A percentile compares a stretch with the other conserved stretches of the same genome.
phyloP scores from a whole-genome alignment of 1,284 basidiomycete genomes.

The Ceratorhiza oryzae-sativae region DNA sequence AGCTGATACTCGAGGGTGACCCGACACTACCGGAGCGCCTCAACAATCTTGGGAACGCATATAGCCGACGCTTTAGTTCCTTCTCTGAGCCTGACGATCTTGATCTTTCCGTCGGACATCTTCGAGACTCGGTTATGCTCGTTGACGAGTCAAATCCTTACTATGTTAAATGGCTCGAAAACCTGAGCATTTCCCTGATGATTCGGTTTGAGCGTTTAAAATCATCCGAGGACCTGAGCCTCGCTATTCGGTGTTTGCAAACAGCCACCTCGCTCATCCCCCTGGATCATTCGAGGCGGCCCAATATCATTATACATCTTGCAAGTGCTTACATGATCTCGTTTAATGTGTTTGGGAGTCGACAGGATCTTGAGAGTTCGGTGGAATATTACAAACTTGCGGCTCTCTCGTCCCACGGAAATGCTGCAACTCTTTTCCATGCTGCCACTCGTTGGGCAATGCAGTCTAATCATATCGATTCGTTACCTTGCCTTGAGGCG shows the following conservation, averaged over 20 bases:
- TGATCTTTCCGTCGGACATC: not conserved
- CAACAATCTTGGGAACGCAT: slow-evolving; percentile 1
- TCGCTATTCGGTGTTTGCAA: not conserved
- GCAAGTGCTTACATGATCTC: not conserved
- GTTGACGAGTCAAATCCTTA: not conserved
- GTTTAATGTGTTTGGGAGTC: not conserved
- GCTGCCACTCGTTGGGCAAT: not conserved
- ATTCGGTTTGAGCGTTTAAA: not conserved
- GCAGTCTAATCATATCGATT: not conserved
- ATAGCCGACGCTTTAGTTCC: not conserved
- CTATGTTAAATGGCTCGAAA: not conserved
- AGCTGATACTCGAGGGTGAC: not conserved
- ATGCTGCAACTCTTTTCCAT: not conserved
- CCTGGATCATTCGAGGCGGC: not conserved
- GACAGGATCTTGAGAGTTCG: not conserved
- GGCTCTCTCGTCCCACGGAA: not conserved
- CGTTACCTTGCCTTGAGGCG: slow-evolving; percentile 3
- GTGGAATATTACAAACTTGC: not conserved
- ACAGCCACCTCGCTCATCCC: not conserved
- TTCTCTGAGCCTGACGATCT: not conserved
- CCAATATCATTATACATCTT: not conserved
- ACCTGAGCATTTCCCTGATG: not conserved
- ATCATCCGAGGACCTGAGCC: not conserved
- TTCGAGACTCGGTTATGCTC: not conserved
- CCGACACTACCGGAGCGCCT: not conserved